Conservation (phyloP, 2,329 filamentous ascomycete species). For the Aspergillus aculeatus region DNA sequence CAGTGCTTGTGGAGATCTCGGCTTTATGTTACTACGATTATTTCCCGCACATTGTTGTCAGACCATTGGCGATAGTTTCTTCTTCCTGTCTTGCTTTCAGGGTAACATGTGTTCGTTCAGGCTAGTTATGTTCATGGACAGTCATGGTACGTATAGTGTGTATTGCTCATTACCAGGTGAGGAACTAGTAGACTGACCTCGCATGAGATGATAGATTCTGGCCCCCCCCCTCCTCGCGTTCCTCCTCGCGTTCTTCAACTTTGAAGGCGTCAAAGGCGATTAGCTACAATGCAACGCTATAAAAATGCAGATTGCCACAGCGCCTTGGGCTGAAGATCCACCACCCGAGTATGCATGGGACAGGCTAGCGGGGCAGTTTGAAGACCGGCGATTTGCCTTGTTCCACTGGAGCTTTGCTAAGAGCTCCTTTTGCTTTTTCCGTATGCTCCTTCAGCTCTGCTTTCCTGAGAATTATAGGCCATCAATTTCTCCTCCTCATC, state of each 20-base stretch:
- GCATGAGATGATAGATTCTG: neutral
- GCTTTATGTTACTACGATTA: neutral
- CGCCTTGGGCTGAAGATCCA: conserved; percentile 2
- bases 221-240: neutral
- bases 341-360: neutral
- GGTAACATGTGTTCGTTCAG: neutral
- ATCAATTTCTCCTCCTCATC: neutral
- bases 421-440: conserved; percentile 1
- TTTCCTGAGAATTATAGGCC: neutral
- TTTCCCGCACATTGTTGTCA: neutral
- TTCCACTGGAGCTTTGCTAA: neutral
- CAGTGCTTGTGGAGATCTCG: neutral
- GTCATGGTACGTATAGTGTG: neutral
- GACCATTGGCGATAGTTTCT: neutral
- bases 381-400: neutral
- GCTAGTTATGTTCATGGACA: neutral
- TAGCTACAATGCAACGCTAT: neutral
- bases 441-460: neutral
- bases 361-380: neutral
- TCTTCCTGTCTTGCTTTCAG: neutral
- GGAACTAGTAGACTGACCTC: neutral
- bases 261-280: neutral
- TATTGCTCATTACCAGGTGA: conserved; percentile 1
- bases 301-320: neutral
- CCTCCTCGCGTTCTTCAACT: neutral